These are phyloP conservation scores for Neospora caninum DNA, from an alignment of 169 alveolate genomes.

Conservation along the genomic window DNA sequence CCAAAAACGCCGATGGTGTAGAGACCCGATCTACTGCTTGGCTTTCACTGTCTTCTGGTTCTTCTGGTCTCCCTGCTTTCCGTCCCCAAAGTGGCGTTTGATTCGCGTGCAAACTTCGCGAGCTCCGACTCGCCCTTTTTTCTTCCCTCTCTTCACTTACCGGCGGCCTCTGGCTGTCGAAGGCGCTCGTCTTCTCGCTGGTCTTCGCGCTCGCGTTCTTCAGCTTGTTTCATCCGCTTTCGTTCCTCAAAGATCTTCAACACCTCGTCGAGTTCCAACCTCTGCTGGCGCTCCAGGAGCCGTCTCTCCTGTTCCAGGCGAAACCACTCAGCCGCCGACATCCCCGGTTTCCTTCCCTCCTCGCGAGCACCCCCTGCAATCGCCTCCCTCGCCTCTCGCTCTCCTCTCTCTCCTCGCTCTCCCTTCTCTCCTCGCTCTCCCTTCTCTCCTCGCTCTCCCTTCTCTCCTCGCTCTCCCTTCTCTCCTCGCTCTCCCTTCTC, in stretches of 20 bases:
- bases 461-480: not conserved
- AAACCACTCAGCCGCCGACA: conserved; percentile 8
- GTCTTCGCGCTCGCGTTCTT: not conserved
- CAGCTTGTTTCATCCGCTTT: not conserved
- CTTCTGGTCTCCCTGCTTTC: no score
- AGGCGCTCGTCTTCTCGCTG: not conserved
- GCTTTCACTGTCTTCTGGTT: no score
- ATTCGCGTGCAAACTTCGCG: no score
- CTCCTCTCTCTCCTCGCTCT: not conserved
- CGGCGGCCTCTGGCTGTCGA: not conserved
- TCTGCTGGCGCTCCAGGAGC: not conserved
- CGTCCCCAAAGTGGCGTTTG: no score
- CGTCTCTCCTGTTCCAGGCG: conserved; percentile 3
- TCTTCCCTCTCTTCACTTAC: not conserved
- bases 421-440: not conserved
- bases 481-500: not conserved
- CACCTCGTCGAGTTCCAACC: not conserved
- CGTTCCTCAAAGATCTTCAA: not conserved
- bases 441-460: not conserved
- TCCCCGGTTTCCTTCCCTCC: not conserved
- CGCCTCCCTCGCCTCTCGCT: not conserved
- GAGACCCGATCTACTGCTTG: no score
- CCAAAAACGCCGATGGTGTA: no score
- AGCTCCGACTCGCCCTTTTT: no score
- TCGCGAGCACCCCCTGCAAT: not conserved